Evolutionary conservation across 768 basidiomycete species (phyloP), one percentile per base, ranked within the genome.

Genomic region (Chalciporus chontae): DNA sequence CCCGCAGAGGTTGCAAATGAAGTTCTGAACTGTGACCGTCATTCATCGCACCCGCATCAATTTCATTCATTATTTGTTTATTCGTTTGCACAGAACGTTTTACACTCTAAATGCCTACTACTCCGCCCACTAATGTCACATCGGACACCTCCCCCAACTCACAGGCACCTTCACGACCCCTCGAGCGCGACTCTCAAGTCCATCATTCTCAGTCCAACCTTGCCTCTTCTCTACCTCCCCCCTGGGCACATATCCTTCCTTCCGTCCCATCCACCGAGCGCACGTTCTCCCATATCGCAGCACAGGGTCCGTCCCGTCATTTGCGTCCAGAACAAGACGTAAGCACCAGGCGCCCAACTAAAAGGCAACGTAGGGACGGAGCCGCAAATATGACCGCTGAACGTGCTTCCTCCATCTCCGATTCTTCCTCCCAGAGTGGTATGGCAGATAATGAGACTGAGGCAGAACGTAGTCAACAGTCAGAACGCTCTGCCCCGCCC

Each of bases 371-470:
- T 19, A 27, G 26, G 1, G 36, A 48, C 42, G 45, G 29, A 15
- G 21, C n/a, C 15, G 40, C 48, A 43, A 47, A 54, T 41, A 67
- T 69, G 67, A 31, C 58, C 18, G 47, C 51, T 15, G 60, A 55
- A 19, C 62, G 56, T 5, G 52, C 63, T 41, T 69, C 66, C 6
- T 51, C 68, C 53, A 45, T 43, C 9, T 69, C 68, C 9, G 67
- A 63, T 43, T 72, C 73, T 38, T 77, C 77, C 45, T 81, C 81
- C 8, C 79, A 80, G 60, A 76, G 73, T 51, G 77, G 73, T 17
- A 69, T 79, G 73, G 79, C 79, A 8, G 84, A 85, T 64, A 81
- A 73, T 45, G 83, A 83, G 57, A 77, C 72, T 54, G 77, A 78
- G 48, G 68, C 70, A 29, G 75, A 69, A 36, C 73, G 67, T 50